Evolutionary conservation across 2,329 filamentous ascomycete species (phyloP).

Genomic region (Pseudofabraea citricarpa): DNA sequence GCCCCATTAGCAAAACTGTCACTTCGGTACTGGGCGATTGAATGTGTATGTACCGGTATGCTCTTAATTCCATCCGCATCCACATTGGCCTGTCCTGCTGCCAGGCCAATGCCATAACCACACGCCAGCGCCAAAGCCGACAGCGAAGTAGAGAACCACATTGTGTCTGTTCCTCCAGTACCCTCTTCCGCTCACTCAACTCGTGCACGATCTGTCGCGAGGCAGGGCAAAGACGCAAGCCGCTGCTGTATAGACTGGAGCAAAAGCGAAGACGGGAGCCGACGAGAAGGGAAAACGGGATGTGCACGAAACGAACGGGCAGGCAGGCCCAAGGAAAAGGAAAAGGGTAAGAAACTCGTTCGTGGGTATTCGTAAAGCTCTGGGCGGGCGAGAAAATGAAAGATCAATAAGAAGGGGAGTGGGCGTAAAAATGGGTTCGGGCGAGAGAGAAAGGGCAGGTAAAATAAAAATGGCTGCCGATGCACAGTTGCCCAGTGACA

Average conservation of each 20-base stretch:
- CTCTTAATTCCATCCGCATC: conserved; percentile 48
- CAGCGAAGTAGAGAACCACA: conserved; percentile 24
- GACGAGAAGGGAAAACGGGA: too few relatives aligned
- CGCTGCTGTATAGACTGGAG: too few relatives aligned
- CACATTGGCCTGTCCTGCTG: conserved; percentile 31
- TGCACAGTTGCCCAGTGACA: too few relatives aligned
- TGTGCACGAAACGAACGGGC: too few relatives aligned
- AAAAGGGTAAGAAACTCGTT: conserved; percentile 15
- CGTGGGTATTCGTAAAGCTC: neutral
- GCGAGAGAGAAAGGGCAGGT: too few relatives aligned
- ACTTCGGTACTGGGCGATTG: neutral
- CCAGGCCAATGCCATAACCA: conserved; percentile 24
- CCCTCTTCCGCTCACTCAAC: conserved; percentile 1
- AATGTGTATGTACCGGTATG: conserved; percentile 51
- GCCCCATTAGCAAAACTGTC: neutral
- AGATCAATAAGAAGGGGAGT: conserved; percentile 20
- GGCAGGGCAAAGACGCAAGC: too few relatives aligned
- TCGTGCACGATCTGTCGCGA: too few relatives aligned
- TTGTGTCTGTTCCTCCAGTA: conserved; percentile 15
- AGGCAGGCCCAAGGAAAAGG: conserved; percentile 6
- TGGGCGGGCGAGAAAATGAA: conserved; percentile 8
- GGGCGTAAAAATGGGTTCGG: conserved; percentile 63
- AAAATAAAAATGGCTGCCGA: too few relatives aligned
- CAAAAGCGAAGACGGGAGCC: too few relatives aligned
- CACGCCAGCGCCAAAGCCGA: conserved; percentile 29